These are phyloP conservation scores for Protomyces macrosporus DNA, from an alignment of 1,139 yeast genomes.

Conservation along the genomic window DNA sequence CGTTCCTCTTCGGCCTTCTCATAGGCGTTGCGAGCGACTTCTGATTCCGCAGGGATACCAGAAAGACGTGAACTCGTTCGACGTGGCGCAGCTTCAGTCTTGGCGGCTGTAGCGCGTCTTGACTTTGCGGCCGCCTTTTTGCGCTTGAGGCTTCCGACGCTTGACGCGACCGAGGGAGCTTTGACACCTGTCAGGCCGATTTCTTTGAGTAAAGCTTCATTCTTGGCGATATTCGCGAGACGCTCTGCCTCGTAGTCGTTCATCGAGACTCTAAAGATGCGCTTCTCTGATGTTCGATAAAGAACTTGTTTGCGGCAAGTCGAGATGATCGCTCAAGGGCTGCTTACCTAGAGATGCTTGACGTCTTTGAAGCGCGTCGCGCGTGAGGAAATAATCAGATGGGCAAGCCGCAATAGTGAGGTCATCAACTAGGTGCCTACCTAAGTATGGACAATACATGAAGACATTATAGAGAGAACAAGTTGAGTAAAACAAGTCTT, in stretches of 20 bases:
- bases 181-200: slow-evolving; percentile 20
- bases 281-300: no score
- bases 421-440: no score
- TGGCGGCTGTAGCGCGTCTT: slow-evolving; percentile 1
- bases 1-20: slow-evolving; percentile 32
- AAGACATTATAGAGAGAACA: no score
- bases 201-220: slow-evolving; percentile 45
- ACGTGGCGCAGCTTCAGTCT: slow-evolving; percentile 32
- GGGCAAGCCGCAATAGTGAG: no score
- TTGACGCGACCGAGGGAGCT: slow-evolving; percentile 38
- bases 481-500: no score
- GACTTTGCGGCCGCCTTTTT: not conserved
- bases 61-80: slow-evolving; percentile 40
- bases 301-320: no score
- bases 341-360: no score
- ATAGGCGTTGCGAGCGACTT: slow-evolving; percentile 27
- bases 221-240: slow-evolving; percentile 56
- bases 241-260: slow-evolving; percentile 60
- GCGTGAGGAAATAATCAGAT: no score
- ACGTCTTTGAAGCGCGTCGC: no score
- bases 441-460: no score
- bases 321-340: no score
- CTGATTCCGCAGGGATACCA: slow-evolving; percentile 37
- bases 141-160: slow-evolving; percentile 5
- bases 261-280: not conserved